Evolutionary conservation across 2,329 filamentous ascomycete genomes (phyloP).

Genomic region (Penicillium sp.): DNA sequence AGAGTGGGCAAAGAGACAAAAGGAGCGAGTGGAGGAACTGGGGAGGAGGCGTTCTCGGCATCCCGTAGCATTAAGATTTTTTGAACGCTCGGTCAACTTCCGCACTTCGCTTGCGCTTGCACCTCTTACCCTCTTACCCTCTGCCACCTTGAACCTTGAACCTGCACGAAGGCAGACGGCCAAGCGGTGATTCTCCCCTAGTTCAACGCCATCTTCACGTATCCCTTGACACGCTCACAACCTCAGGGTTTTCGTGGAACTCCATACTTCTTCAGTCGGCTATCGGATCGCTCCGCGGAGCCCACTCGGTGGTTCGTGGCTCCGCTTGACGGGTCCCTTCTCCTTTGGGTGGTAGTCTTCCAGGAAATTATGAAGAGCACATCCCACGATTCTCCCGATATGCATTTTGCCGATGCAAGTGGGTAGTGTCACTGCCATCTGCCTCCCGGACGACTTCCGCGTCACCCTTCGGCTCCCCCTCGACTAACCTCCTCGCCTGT

Average conservation of each 20-base stretch:
- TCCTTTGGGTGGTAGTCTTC: neutral
- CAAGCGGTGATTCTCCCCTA: neutral
- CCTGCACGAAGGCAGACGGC: neutral
- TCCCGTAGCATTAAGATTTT: conserved; percentile 7
- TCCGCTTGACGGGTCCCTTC: conserved; percentile 7
- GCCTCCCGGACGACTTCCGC: conserved; percentile 23
- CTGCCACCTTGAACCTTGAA: neutral
- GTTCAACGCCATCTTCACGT: neutral
- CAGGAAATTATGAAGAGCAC: neutral
- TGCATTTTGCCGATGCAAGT: conserved; percentile 4
- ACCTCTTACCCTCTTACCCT: neutral
- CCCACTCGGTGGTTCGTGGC: conserved; percentile 6
- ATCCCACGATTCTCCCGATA: neutral
- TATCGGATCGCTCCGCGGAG: conserved; percentile 10
- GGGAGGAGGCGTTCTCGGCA: conserved; percentile 5
- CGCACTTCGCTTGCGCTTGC: conserved; percentile 6
- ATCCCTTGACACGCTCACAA: no score
- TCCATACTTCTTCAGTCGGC: conserved; percentile 15
- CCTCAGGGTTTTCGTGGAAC: neutral
- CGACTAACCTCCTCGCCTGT: neutral
- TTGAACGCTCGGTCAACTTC: conserved; percentile 26
- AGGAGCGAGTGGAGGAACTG: neutral
- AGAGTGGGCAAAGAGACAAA: conserved; percentile 5
- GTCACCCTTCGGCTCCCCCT: neutral
- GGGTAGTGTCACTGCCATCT: conserved; percentile 1